Base-by-base conservation (phyloP, 2,329 filamentous ascomycete genomes). In the Neofusicoccum umdonicola region DNA sequence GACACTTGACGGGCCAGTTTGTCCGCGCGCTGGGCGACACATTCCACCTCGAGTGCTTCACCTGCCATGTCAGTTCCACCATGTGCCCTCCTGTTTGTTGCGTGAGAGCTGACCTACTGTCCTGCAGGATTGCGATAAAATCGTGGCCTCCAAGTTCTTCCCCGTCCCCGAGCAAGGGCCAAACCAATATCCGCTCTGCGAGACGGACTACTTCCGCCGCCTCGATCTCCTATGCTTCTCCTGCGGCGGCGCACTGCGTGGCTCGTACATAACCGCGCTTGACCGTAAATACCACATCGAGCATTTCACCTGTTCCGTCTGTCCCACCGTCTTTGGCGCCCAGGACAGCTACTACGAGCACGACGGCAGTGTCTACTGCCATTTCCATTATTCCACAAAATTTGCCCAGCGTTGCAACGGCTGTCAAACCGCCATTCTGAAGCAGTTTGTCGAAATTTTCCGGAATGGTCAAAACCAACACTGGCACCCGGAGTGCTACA, bases 331-430 rank as follows among this genome's bases (percentile, higher is more conserved):
- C n/a, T 99, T 99, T 75, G 95, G 95, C 60, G 95, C 95, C 6
- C 92, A 96, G 73, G 95, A 99, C 81, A 97, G 93, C 76, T 99
- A 99, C 78, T 99, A 99, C 79, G 95, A 99, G 78, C 95, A 99
- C 74, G 93, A 97, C 72, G 90, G 92, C 68, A 90, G 92, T 71
- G 95, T 99, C 31, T 99, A 97, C 78, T 99, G 95, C 77, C 95
- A 99, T 77, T 99, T 96, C 76, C 95, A 99, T 78, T 99, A 99
- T 78, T 98, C 94, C 12, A 99, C 95, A 15, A 92, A 93, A 73
- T 98, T 97, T 75, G 95, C 95, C 41, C 94, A 98, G 75, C 87
- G 92, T 64, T 99, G 95, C 77, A 97, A 96, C 76, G 95, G 95
- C 69, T 99, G 95, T 73, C 93, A 97, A 73, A 97, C 94, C 2